Conservation (phyloP, 805 yeast genomes). For the Sugiyamaella americana region DNA sequence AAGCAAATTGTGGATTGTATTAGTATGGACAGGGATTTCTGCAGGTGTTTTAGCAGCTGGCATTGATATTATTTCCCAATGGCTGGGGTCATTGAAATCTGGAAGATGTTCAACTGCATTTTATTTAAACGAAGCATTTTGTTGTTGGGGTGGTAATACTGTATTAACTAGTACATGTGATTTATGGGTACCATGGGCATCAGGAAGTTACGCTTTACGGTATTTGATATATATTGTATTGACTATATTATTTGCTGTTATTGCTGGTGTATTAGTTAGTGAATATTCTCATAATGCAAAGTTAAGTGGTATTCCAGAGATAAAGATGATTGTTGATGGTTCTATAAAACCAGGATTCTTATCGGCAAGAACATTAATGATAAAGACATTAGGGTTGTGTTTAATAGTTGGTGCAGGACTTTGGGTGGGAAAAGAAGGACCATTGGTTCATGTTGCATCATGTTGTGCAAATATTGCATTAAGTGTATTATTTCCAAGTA, state of each 20-base stretch:
- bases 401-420: constrained; percentile 69
- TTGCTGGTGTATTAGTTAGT: constrained; percentile 34
- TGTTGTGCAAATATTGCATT: constrained; percentile 44
- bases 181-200: constrained; percentile 33
- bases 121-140: constrained; percentile 60
- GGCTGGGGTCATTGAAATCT: constrained; percentile 64
- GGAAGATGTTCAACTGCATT: constrained; percentile 68
- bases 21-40: constrained; percentile 61
- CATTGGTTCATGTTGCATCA: constrained; percentile 72
- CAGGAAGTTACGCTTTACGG: constrained; percentile 30
- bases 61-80: constrained; percentile 72
- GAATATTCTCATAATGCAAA: constrained; percentile 36
- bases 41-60: constrained; percentile 78
- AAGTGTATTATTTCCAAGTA: not conserved
- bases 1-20: constrained; percentile 49
- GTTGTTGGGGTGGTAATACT: constrained; percentile 60
- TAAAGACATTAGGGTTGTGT: constrained; percentile 53
- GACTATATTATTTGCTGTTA: constrained; percentile 36
- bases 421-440: constrained; percentile 85
- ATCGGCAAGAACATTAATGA: constrained; percentile 44
- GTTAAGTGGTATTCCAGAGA: constrained; percentile 68
- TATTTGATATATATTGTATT: constrained; percentile 36
- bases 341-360: constrained; percentile 49
- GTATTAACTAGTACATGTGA: constrained; percentile 31
- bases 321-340: constrained; percentile 64